Percentiles rank a stretch among this genome's conserved stretches.
Evolutionary conservation across 2,329 filamentous ascomycete genomes (phyloP).

Genomic region (Septoria linicola): DNA sequence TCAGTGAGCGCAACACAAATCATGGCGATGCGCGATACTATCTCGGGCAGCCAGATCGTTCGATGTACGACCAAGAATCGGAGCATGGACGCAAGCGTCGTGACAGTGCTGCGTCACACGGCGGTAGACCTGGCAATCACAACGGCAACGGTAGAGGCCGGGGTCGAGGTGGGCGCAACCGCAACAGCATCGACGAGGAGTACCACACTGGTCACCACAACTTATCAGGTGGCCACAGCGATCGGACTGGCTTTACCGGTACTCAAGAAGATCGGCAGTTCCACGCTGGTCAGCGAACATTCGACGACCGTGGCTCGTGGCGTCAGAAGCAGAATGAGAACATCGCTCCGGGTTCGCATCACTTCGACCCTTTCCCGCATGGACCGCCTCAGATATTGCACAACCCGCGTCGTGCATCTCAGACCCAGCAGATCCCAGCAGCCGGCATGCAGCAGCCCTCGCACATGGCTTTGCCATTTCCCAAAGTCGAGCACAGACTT

Average conservation of each 20-base stretch:
- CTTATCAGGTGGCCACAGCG: conserved; percentile 12
- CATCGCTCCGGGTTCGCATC: background rate
- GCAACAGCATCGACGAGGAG: conserved; percentile 11
- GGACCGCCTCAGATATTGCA: conserved; percentile 11
- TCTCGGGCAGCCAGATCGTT: background rate
- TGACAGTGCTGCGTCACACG: conserved; percentile 10
- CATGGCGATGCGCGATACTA: background rate
- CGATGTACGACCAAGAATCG: background rate
- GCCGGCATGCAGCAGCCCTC: background rate
- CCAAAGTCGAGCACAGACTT: background rate
- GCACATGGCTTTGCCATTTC: background rate
- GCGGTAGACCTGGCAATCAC: conserved; percentile 3
- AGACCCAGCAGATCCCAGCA: background rate
- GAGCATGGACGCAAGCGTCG: conserved; percentile 11
- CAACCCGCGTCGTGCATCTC: conserved; percentile 5
- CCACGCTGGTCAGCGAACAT: background rate
- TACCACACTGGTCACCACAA: conserved; percentile 3
- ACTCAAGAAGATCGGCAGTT: background rate
- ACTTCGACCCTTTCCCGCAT: conserved; percentile 1
- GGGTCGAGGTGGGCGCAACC: conserved; percentile 10
- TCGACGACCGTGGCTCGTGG: conserved; percentile 11
- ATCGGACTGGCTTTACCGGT: background rate
- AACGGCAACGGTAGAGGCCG: conserved; percentile 4
- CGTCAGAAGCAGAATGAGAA: conserved; percentile 17
- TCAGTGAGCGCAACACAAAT: conserved; percentile 8